Evolutionary conservation across 2,329 filamentous ascomycete species (phyloP).

Genomic region (Pseudocercospora fuligena): DNA sequence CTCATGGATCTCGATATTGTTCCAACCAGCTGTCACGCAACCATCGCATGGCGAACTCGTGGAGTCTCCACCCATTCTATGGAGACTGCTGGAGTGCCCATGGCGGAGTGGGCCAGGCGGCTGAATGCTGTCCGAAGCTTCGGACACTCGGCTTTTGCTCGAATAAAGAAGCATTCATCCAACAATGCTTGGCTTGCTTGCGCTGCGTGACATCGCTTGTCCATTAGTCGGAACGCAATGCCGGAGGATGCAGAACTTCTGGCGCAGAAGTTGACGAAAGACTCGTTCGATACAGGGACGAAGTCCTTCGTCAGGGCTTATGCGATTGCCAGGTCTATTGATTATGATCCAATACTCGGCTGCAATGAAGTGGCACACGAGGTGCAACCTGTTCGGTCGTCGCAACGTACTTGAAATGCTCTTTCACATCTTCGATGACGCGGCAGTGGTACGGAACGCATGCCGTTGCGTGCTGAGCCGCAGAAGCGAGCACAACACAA

Average conservation of each 20-base stretch:
- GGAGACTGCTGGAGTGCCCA: background rate
- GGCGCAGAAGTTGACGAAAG: background rate
- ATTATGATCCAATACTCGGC: background rate
- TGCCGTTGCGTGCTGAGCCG: background rate
- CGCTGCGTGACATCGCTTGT: no score
- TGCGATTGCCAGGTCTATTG: no score
- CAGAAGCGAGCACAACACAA: background rate
- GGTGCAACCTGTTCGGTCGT: background rate
- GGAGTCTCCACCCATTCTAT: background rate
- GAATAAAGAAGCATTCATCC: background rate
- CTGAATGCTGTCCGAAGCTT: background rate
- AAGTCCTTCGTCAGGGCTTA: no score
- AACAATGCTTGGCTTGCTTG: background rate
- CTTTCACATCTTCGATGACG: background rate
- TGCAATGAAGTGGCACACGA: background rate
- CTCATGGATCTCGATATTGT: background rate
- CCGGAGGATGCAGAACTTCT: background rate
- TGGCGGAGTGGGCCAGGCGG: background rate
- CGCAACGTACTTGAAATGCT: background rate
- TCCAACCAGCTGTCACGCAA: background rate
- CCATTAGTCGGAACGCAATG: background rate
- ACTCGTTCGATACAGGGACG: background rate
- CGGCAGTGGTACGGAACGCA: background rate
- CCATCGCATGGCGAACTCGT: background rate
- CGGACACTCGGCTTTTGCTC: background rate